Evolutionary conservation across 1,139 yeast genomes (phyloP), one percentile per base, ranked within the genome.

Genomic region (Yarrowia galli): DNA sequence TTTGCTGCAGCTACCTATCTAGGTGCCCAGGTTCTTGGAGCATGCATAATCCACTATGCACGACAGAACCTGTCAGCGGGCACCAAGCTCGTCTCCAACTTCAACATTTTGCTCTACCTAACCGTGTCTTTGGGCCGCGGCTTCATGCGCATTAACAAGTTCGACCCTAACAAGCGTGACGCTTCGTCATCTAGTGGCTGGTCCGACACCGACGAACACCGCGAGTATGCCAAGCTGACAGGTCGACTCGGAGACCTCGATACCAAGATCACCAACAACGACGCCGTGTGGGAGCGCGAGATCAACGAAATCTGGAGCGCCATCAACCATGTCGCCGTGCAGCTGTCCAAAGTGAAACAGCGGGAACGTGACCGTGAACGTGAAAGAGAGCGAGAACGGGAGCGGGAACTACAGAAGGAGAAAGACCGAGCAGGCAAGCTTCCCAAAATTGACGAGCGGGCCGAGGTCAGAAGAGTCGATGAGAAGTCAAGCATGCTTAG

Each of bases 21-120:
- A 23, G 35, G 65, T 2, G 69, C 75, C 32, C 76, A 76, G 18
- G 36, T 73, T 12, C 20, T 70, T 0, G 76, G 76, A 6, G 76
- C 73, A 1, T 49, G 60, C 16, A 38, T 72, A 7, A 67, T 74
- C 32, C 68, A 69, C 51, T 68, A 65, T 42, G 68, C 74, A 25
- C 67, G 74, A 32, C 69, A 68, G n/a, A 69, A 69, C 49, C 67
- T 74, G 22, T 70, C 74, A 2, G 63, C 70, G 6, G 75, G 74
- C 40, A 68, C 75, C 7, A 67, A 60, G 20, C 68, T 74, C 45
- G 70, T 73, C 20, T 69, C 71, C 43, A 69, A 72, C 64, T 72
- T 74, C 68, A 74, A 73, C 63, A 73, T 74, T 23, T 68, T 72
- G 43, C 71, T 73, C 8, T 74, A 74, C 54, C 67, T 73, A 38